These are phyloP conservation scores for Periconia sp. DNA, from an alignment of 2,329 filamentous ascomycete species.

Conservation along the genomic window DNA sequence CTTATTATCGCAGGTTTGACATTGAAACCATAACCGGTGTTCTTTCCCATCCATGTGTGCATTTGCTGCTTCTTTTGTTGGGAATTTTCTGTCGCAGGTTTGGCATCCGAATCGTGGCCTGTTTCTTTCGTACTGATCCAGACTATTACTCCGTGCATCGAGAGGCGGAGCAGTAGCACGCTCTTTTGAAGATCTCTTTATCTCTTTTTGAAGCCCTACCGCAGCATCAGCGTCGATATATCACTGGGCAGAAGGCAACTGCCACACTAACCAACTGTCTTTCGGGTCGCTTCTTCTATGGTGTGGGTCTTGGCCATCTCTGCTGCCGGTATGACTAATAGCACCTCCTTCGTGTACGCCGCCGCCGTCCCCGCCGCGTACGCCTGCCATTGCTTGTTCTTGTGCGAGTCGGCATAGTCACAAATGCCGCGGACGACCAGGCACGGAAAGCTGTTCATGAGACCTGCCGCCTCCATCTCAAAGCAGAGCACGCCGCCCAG, in stretches of 20 bases:
- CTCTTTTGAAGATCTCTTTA: conserved; percentile 1
- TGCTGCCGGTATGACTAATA: conserved; percentile 5
- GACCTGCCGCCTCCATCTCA: conserved; percentile 18
- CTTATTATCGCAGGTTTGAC: conserved; percentile 3
- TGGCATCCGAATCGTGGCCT: conserved; percentile 7
- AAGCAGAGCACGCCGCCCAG: conserved; percentile 18
- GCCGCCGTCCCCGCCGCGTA: conserved; percentile 20
- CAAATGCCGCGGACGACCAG: conserved; percentile 24
- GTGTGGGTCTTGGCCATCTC: conserved; percentile 1
- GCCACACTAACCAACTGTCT: conserved; percentile 1
- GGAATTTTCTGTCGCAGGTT: conserved; percentile 5
- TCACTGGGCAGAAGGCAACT: conserved; percentile 1
- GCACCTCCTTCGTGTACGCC: conserved; percentile 20
- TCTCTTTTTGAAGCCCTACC: background rate
- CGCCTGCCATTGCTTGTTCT: conserved; percentile 22
- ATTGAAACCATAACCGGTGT: conserved; percentile 18
- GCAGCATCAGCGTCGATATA: conserved; percentile 1
- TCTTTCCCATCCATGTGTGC: background rate
- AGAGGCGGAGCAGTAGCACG: conserved; percentile 1
- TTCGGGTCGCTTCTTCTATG: conserved; percentile 1
- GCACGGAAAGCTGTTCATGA: conserved; percentile 27
- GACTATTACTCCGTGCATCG: conserved; percentile 6
- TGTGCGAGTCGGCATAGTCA: conserved; percentile 25
- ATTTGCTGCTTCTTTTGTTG: conserved; percentile 1
- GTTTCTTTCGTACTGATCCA: conserved; percentile 5